Percentiles rank a stretch among this genome's conserved stretches.
These are phyloP conservation scores for Basidiobolus meristosporus DNA, from an alignment of 371 early-diverging fungal species.

Conservation along the genomic window DNA sequence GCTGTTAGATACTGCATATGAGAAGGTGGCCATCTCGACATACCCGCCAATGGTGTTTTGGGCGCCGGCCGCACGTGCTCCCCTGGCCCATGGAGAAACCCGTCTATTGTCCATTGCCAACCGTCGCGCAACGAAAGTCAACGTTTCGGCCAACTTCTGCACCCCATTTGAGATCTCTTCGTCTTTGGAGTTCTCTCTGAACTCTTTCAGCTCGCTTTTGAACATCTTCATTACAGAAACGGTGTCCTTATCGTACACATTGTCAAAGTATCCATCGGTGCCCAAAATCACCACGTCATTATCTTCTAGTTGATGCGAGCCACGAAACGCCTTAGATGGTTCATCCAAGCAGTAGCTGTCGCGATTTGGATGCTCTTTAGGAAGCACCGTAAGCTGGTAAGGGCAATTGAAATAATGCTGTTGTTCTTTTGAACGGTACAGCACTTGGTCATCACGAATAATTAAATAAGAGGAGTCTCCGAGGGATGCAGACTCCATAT, in stretches of 20 bases:
- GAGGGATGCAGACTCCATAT: slow-evolving; percentile 33
- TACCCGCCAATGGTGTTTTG: slow-evolving; percentile 11
- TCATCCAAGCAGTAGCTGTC: slow-evolving; percentile 2
- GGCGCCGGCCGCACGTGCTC: slow-evolving; percentile 3
- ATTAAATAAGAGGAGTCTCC: slow-evolving; percentile 44
- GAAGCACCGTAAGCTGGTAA: slow-evolving; percentile 43
- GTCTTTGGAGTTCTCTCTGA: slow-evolving; percentile 1
- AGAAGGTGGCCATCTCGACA: slow-evolving; percentile 1
- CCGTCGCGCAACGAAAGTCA: slow-evolving; percentile 18
- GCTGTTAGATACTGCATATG: slow-evolving; percentile 1
- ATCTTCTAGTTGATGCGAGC: slow-evolving; percentile 32
- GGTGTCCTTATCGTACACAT: slow-evolving; percentile 40
- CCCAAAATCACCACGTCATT: slow-evolving; percentile 45
- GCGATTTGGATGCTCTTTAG: slow-evolving; percentile 10
- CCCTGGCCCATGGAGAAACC: slow-evolving; percentile 5
- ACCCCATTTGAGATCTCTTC: neutral
- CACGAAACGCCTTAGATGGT: slow-evolving; percentile 38
- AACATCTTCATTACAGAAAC: slow-evolving; percentile 18
- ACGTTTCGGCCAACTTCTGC: neutral
- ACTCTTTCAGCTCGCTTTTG: slow-evolving; percentile 6
- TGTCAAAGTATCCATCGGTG: slow-evolving; percentile 52
- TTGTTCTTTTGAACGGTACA: slow-evolving; percentile 41
- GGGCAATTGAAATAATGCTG: slow-evolving; percentile 57
- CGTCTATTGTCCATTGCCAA: slow-evolving; percentile 8
- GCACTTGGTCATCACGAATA: slow-evolving; percentile 29